A percentile compares a stretch with the other conserved stretches of the same genome.
Conservation (phyloP, 116 monocot species). For the Trichopus zeylanicus region DNA sequence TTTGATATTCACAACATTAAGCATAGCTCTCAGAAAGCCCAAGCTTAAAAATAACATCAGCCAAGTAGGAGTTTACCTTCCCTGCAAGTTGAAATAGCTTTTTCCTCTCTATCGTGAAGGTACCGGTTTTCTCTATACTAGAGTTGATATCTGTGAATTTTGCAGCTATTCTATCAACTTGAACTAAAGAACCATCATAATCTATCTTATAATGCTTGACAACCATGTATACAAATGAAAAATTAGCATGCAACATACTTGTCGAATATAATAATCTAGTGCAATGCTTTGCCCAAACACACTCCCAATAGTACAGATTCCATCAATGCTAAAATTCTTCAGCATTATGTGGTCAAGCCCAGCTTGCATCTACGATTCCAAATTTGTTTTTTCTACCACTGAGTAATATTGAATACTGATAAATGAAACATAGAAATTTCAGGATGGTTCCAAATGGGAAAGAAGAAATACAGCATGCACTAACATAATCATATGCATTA, state of each 20-base stretch:
- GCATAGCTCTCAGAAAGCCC: conserved; percentile 77
- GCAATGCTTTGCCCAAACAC: conserved; percentile 93
- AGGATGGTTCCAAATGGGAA: no score
- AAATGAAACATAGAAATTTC: no score
- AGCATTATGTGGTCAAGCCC: conserved; percentile 76
- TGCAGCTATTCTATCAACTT: conserved; percentile 93
- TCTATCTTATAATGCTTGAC: not conserved
- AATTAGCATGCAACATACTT: conserved; percentile 33
- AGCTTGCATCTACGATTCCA: conserved; percentile 91
- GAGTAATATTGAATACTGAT: no score
- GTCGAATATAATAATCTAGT: conserved; percentile 74
- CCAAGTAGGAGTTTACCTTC: conserved; percentile 79
- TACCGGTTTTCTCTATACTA: conserved; percentile 81
- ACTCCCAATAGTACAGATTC: conserved; percentile 89
- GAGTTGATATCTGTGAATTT: conserved; percentile 90
- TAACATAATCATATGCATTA: no score
- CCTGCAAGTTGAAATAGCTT: conserved; percentile 91
- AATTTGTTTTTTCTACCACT: conserved; percentile 73
- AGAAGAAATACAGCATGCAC: no score
- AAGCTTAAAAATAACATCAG: conserved; percentile 85
- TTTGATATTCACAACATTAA: no score
- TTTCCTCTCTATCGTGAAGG: conserved; percentile 79
- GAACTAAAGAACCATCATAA: conserved; percentile 11
- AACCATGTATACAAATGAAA: not conserved
- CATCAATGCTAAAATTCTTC: conserved; percentile 76